Base-by-base conservation (phyloP, 1,139 yeast species). In the Tardiomyces depauwii region DNA sequence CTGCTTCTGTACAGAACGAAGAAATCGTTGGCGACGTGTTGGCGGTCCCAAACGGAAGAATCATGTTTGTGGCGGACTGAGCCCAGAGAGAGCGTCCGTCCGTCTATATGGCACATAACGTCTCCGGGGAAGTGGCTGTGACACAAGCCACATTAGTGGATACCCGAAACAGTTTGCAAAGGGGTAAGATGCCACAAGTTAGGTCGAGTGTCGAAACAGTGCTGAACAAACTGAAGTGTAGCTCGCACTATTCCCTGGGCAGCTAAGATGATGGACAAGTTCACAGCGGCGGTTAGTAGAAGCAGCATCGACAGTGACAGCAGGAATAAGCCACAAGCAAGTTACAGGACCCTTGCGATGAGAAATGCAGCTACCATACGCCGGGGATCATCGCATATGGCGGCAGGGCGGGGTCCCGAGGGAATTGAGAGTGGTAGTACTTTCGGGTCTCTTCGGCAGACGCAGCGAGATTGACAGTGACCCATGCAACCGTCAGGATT, bases 381-480 rank as follows among this genome's bases (percentile, higher is more conserved):
- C 48, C 45, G 3, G 63, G 63, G 12, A 58, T 28, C 2, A 60
- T 46, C 2, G 62, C 57, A 60, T 59, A 54, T 49, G 50, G 50
- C 40, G 64, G 61, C 47, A 60, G 50, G 49, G 62, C 48, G 2
- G 53, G 58, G 32, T 40, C 40, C 12, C 19, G 21, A 16, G 49
- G 49, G 42, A 56, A 58, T 50, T 55, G 49, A 7, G 44, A 39
- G 39, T 63, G 58, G 59, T 87, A 87, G 60, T 67, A 86, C 13
- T 60, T 55, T 54, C 67, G 71, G 1, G 83, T 72, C 56, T 81
- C 83, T 19, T 70, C 54, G 0, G 94, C 82, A 10, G 91, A 78
- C 1, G 77, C 71, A 0, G 78, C 60, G 23, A 88, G 68, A 57
- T 82, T 86, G 4, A 71, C 63, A 5, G 68, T 49, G 2, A 84